Conservation (phyloP, 495 filamentous ascomycete genomes). For the Hypomontagnella monticulosa region DNA sequence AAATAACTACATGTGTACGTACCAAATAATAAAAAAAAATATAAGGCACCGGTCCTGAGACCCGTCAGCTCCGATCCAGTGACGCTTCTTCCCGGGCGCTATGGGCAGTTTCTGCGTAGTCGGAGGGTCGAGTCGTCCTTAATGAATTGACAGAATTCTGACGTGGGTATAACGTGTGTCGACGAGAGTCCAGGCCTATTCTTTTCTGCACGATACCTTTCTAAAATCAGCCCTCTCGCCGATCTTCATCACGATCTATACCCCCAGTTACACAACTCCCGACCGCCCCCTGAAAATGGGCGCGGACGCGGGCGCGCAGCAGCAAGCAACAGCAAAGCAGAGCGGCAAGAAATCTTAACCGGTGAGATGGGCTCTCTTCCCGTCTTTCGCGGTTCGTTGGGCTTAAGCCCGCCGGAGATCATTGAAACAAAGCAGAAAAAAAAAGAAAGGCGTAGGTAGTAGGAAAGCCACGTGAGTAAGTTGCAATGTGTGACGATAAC, state of each 20-base stretch:
- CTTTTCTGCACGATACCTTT: slow-evolving; percentile 9
- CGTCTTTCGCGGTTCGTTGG: slow-evolving; percentile 14
- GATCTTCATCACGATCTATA: slow-evolving; percentile 23
- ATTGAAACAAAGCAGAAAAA: slow-evolving; percentile 7
- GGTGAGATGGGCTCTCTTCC: slow-evolving; percentile 27
- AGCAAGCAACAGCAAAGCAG: background rate
- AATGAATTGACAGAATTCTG: slow-evolving; percentile 37
- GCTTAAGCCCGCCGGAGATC: background rate
- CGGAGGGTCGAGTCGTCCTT: slow-evolving; percentile 5
- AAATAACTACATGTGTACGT: slow-evolving; percentile 16
- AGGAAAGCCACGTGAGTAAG: slow-evolving; percentile 35
- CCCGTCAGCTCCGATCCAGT: slow-evolving; percentile 35
- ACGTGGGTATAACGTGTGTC: slow-evolving; percentile 38
- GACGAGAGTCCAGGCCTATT: slow-evolving; percentile 30
- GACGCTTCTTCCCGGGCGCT: slow-evolving; percentile 17
- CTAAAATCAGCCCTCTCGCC: slow-evolving; percentile 11
- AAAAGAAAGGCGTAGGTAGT: slow-evolving; percentile 1
- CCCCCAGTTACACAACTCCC: slow-evolving; percentile 10
- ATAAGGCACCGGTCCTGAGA: slow-evolving; percentile 17
- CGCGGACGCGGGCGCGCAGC: background rate
- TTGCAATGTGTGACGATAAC: slow-evolving; percentile 33
- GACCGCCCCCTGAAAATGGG: slow-evolving; percentile 11
- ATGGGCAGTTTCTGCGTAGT: slow-evolving; percentile 8
- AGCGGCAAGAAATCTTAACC: slow-evolving; percentile 6
- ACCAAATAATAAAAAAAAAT: no score